Base-by-base conservation (phyloP, 768 basidiomycete genomes). In the Neoboletus magnificus region DNA sequence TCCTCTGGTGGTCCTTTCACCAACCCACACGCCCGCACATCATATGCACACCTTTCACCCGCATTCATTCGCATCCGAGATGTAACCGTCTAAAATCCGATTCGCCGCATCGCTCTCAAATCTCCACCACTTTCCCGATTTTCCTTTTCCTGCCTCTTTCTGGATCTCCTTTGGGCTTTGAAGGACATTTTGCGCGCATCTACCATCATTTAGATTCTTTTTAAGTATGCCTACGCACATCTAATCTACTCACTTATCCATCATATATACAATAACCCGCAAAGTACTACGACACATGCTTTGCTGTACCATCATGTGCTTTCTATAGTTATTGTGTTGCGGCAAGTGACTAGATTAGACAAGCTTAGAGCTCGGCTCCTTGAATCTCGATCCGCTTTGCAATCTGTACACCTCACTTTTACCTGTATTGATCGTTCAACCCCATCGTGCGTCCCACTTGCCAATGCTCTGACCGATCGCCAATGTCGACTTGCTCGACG, bases 1-100 rank as follows among this genome's bases (percentile, higher is more conserved):
- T 56, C 71, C 58, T 52, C 68, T 23, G 73, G 76, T n/a, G 62
- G 73, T 13, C 84, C 82, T 8, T 76, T 87, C 50, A 79, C 81
- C 48, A 86, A 85, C 63, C 77, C 79, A 42, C 73, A 67, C 49
- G 84, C 83, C 10, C 81, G 85, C 62, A 76, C 81, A 69, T 84
- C 85, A 22, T 79, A 80, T 39, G 71, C 80, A n/a, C 82, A 80
- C 56, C 76, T 86, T 58, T 73, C 78, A 1, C 74, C 82, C 5
- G 66, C 75, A 27, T 73, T 77, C 54, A 67, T 79, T 54, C 80
- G 77, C 48, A 74, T 78, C 37, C 76, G 77, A 50, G 78, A 78
- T 64, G 71, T 75, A 30, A 64, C 57, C 43, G 63, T 57, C 46
- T 62, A 55, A 60, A 35, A 30, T 27, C 45, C 36, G 16, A 46